A percentile compares a stretch with the other conserved stretches of the same genome.
phyloP scores from a whole-genome alignment of 257 asterid genomes.

The Solanum phureja region DNA sequence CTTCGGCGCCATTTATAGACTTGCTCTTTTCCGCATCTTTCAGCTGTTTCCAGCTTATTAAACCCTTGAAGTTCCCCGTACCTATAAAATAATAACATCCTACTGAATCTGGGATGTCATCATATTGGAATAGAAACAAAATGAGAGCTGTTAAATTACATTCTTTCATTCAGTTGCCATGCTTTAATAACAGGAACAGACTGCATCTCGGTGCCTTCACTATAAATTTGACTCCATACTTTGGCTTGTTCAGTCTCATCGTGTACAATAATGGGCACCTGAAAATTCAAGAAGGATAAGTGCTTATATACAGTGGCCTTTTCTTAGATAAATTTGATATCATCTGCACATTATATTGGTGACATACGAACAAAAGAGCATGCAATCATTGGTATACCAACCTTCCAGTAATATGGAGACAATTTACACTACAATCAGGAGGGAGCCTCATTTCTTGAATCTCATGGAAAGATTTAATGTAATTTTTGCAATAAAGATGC shows the following conservation, averaged over 20 bases:
- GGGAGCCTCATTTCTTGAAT: background rate
- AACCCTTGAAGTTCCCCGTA: constrained; percentile 88
- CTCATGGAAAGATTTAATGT: background rate
- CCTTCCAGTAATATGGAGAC: background rate
- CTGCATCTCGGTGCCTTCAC: constrained; percentile 55
- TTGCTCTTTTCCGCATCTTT: constrained; percentile 73
- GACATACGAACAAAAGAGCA: background rate
- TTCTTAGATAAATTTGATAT: background rate
- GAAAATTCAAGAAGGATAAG: constrained; percentile 21
- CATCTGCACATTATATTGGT: background rate
- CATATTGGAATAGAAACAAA: background rate
- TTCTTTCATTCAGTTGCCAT: constrained; percentile 95
- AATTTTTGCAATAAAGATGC: background rate
- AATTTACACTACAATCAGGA: background rate
- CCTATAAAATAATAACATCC: constrained; percentile 27
- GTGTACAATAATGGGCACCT: constrained; percentile 76
- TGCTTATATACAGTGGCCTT: background rate
- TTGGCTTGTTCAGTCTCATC: constrained; percentile 59
- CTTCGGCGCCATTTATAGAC: constrained; percentile 92
- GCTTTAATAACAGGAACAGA: constrained; percentile 76
- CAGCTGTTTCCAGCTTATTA: constrained; percentile 86
- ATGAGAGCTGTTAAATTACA: constrained; percentile 27
- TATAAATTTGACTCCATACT: constrained; percentile 58
- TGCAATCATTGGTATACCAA: background rate
- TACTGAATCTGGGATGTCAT: background rate